Evolutionary conservation across 768 basidiomycete species (phyloP), one percentile per base, ranked within the genome.

Genomic region (Pulveroboletus sp.): DNA sequence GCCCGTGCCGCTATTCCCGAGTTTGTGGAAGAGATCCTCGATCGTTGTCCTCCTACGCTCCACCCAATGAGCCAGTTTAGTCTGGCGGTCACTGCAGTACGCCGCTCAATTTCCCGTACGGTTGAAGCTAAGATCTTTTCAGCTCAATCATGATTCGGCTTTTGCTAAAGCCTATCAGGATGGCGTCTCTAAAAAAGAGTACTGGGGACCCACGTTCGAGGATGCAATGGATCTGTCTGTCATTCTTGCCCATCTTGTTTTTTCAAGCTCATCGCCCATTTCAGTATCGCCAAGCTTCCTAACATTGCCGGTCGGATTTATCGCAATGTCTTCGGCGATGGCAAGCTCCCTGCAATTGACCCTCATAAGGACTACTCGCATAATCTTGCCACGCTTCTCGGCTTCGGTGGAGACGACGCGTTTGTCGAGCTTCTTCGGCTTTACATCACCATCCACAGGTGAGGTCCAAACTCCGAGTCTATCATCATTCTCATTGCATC

Each of bases 51-150:
- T 17, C 85, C 88, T 43, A 94, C 93, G 14, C 81, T 98, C 38
- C 95, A 98, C 70, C 95, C 95, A 56, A 98, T 98, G 95, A 93
- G 89, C 71, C 95, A 98, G 73, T 96, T 98, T 75, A 88, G 87
- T 67, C 75, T 96, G 65, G 94, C 94, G 51, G 91, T 95, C 59
- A 97, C 94, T 57, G 93, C 95, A 26, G 87, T 89, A 65, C 37
- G 80, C 71, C 13, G 27, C 12, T 41, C 30, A 16, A 1, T 26
- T 42, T 26, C 38, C 50, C 11, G 24, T 27, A 43, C 7, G 2
- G 23, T 17, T 27, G 16, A 50, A 39, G 53, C 54, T 42, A 34
- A 55, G 5, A 30, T 32, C 19, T 59, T 43, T 9, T 3, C 24
- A 89, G 87, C 76, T 92, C 27, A 92, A 91, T 77, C 94, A 97